Percentiles rank a stretch among this genome's conserved stretches.
phyloP scores from a whole-genome alignment of 2,329 filamentous ascomycete genomes.

The Ophiocordyceps australis region DNA sequence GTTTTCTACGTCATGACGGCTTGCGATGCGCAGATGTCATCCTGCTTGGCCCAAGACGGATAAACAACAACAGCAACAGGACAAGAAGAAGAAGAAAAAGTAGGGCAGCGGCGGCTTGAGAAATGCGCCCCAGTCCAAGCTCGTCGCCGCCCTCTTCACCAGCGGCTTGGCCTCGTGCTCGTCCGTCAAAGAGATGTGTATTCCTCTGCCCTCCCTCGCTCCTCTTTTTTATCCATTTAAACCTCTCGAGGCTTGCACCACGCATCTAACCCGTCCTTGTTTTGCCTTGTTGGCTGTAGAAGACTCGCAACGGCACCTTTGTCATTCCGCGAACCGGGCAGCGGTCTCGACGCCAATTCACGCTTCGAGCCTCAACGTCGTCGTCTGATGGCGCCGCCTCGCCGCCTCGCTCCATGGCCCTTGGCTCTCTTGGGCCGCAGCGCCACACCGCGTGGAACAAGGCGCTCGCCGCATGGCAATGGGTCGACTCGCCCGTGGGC shows the following conservation, averaged over 20 bases:
- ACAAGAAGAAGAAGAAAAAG: too few species aligned
- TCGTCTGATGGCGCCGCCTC: slow-evolving; percentile 8
- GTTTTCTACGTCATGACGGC: too few species aligned
- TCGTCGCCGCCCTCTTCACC: too few species aligned
- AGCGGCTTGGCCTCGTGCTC: slow-evolving; percentile 20
- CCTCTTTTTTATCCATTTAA: not conserved
- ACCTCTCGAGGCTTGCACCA: slow-evolving; percentile 1
- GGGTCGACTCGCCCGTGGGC: slow-evolving; percentile 54
- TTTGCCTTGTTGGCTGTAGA: too few species aligned
- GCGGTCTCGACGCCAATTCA: slow-evolving; percentile 64
- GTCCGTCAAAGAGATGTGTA: slow-evolving; percentile 27
- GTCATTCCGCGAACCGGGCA: slow-evolving; percentile 77
- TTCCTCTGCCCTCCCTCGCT: slow-evolving; percentile 5
- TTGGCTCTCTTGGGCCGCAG: too few species aligned
- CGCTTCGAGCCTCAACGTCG: slow-evolving; percentile 38
- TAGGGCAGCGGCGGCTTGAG: too few species aligned
- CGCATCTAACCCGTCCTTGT: too few species aligned
- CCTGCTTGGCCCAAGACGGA: too few species aligned
- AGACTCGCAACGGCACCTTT: slow-evolving; percentile 72
- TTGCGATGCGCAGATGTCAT: too few species aligned
- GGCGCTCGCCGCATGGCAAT: slow-evolving; percentile 28
- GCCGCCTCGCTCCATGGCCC: not conserved
- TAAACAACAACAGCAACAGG: too few species aligned
- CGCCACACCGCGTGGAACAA: slow-evolving; percentile 11
- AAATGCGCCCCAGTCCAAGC: too few species aligned